Conservation (phyloP, 257 asterid species). For the Mitragyna speciosa region DNA sequence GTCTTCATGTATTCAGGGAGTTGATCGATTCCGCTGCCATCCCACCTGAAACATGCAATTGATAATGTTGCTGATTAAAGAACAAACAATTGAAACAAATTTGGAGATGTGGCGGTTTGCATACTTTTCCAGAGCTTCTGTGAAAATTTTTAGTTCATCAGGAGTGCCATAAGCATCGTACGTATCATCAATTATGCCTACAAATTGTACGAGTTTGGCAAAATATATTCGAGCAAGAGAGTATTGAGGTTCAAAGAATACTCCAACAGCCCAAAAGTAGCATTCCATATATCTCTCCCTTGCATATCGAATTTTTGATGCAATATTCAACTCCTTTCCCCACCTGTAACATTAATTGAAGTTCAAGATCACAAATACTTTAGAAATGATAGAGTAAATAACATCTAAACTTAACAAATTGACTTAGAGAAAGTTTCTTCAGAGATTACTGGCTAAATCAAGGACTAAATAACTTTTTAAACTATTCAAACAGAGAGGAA, state of each 20-base stretch:
- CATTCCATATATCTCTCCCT: constrained; percentile 16
- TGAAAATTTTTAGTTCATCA: constrained; percentile 9
- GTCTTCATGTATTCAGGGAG: not conserved
- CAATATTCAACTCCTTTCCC: constrained; percentile 7
- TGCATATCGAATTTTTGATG: constrained; percentile 10
- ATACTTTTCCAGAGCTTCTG: constrained; percentile 10
- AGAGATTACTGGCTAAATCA: no score
- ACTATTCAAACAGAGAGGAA: no score
- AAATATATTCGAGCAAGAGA: constrained; percentile 3
- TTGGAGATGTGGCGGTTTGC: no score
- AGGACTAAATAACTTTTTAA: no score
- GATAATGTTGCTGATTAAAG: no score
- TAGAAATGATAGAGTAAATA: no score
- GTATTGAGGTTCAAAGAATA: constrained; percentile 7
- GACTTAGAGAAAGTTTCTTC: no score
- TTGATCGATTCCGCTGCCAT: not conserved
- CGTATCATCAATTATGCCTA: constrained; percentile 8
- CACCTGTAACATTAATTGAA: not conserved
- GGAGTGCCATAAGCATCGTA: constrained; percentile 10
- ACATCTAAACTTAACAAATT: no score
- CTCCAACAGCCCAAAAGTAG: constrained; percentile 13
- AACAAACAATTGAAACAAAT: no score
- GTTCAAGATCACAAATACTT: not conserved
- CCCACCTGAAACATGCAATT: no score
- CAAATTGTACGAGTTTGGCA: not conserved